Conservation (phyloP, 208 protist genomes). For the Ichthyophonus hoferi region DNA sequence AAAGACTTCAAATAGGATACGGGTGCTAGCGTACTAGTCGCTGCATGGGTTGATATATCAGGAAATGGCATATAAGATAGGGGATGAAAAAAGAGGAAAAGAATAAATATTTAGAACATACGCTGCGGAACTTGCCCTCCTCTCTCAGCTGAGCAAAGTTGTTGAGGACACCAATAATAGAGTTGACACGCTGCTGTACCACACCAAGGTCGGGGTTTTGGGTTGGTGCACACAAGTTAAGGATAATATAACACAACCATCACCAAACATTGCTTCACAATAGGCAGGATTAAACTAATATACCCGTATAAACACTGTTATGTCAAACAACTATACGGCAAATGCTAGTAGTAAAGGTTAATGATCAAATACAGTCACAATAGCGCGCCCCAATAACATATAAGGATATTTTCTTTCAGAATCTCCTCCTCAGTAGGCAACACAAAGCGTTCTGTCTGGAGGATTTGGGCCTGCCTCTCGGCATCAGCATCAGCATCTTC, state of each 20-base stretch:
- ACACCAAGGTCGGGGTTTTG: conserved; percentile 50
- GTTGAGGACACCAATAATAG: conserved; percentile 80
- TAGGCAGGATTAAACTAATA: no score
- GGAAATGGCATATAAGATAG: conserved; percentile 60
- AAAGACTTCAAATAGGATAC: no score
- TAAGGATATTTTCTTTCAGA: conserved; percentile 22
- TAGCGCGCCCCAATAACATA: no score
- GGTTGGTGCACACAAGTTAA: neutral
- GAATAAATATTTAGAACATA: conserved; percentile 5
- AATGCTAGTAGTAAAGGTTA: no score
- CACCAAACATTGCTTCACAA: no score
- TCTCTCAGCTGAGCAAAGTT: conserved; percentile 80
- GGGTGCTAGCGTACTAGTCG: no score
- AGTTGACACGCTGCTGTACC: conserved; percentile 74
- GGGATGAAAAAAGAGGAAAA: neutral
- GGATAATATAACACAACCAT: no score
- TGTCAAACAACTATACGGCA: no score
- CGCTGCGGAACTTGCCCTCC: neutral
- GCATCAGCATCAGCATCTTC: conserved; percentile 33
- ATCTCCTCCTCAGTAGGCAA: conserved; percentile 47
- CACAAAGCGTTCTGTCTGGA: conserved; percentile 25
- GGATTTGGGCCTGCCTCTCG: conserved; percentile 36
- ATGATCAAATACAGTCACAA: no score
- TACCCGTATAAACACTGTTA: no score
- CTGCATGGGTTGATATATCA: no score